Conservation (phyloP, 139 green algal species). For the Pedinophyceae sp. region DNA sequence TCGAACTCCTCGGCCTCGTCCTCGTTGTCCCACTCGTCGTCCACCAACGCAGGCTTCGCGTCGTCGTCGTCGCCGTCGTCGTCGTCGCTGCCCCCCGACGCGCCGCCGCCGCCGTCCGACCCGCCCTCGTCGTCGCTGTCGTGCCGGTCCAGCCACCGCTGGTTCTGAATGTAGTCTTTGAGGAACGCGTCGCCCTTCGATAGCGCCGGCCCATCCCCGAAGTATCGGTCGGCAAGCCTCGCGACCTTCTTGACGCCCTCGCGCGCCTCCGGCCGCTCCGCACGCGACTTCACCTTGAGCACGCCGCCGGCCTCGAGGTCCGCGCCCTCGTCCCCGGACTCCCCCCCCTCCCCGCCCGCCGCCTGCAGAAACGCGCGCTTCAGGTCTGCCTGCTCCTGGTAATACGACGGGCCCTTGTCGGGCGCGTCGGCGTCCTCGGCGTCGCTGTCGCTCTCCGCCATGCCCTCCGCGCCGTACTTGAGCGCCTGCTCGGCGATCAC, state of each 20-base stretch:
- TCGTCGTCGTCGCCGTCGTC: conserved; percentile 9
- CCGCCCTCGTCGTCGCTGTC: conserved; percentile 14
- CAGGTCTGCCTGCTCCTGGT: conserved; percentile 52
- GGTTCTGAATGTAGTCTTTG: conserved; percentile 4
- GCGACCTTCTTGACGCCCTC: not conserved
- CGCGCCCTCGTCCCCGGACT: too few relatives aligned
- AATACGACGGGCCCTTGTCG: conserved; percentile 29
- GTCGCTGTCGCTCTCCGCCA: conserved; percentile 8
- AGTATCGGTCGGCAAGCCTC: not conserved
- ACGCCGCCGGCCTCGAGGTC: not conserved
- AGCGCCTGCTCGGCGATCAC: conserved; percentile 48
- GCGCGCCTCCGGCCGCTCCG: not conserved
- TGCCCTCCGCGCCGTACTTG: conserved; percentile 36
- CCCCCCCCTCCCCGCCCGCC: conserved; percentile 9
- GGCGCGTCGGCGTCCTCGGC: conserved; percentile 12
- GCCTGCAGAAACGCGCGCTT: conserved; percentile 41
- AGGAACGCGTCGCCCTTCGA: conserved; percentile 11
- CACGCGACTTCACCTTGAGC: not conserved
- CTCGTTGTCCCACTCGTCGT: conserved; percentile 65
- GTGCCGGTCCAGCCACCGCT: conserved; percentile 30
- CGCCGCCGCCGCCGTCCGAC: conserved; percentile 5
- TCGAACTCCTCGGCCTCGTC: conserved; percentile 71
- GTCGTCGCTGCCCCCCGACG: conserved; percentile 3
- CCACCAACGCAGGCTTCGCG: conserved; percentile 10
- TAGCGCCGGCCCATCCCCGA: not conserved